A percentile compares a stretch with the other conserved stretches of the same genome.
These are phyloP conservation scores for Lyophyllum decastes DNA, from an alignment of 768 basidiomycete species.

Conservation along the genomic window DNA sequence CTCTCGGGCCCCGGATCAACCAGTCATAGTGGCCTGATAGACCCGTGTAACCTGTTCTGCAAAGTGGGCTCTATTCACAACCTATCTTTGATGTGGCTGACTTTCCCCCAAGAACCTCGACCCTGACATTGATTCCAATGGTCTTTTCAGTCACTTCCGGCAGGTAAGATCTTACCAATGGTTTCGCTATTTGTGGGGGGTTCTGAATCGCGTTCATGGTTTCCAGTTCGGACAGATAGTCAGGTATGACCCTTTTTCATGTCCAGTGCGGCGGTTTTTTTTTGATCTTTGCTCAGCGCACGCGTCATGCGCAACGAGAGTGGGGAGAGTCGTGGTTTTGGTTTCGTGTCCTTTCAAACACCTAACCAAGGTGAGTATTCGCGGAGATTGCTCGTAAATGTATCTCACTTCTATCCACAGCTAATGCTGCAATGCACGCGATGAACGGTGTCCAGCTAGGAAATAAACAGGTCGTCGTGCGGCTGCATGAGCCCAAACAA, in stretches of 20 bases:
- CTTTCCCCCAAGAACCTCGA: conserved; percentile 68
- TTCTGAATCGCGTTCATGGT: conserved; percentile 2
- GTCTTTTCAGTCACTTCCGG: conserved; percentile 80
- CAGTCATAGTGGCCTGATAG: conserved; percentile 86
- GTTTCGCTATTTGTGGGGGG: conserved; percentile 2
- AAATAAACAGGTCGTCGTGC: conserved; percentile 78
- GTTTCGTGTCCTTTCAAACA: conserved; percentile 86
- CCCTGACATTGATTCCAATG: conserved; percentile 82
- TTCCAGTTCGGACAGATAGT: conserved; percentile 84
- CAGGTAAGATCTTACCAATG: conserved; percentile 45
- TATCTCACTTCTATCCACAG: conserved; percentile 35
- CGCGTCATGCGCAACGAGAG: conserved; percentile 89
- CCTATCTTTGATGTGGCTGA: not conserved
- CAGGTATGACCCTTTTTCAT: conserved; percentile 47
- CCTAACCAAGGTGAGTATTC: conserved; percentile 70
- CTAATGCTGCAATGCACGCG: conserved; percentile 67
- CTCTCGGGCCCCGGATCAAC: conserved; percentile 70
- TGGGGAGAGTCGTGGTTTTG: conserved; percentile 84
- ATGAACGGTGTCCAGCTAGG: conserved; percentile 82
- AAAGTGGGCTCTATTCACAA: conserved; percentile 49
- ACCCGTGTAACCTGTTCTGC: conserved; percentile 90
- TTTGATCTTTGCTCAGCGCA: conserved; percentile 49
- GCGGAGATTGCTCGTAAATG: not conserved
- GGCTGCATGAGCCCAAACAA: conserved; percentile 90
- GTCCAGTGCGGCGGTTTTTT: not conserved